Evolutionary conservation across 441 rosid species (phyloP), one percentile per base, ranked within the genome.

Genomic region (Arabidopsis lyrata): DNA sequence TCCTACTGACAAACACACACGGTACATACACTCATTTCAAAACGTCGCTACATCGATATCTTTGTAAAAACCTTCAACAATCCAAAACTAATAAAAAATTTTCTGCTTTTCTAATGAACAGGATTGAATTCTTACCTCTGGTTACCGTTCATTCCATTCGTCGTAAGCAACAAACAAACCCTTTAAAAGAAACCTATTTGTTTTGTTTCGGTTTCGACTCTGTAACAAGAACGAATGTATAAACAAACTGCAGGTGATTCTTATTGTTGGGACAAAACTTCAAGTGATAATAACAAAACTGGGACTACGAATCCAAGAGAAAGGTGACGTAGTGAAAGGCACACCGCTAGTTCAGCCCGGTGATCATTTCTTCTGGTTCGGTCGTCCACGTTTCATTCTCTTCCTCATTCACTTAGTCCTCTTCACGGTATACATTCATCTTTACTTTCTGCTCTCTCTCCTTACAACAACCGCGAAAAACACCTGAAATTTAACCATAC

Each of bases 321-420:
- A 86, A 62, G 90, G 90, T 12, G 82, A 78, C 20, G 76, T 89
- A 10, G 78, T 89, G 31, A 89, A 70, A 69, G 94, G 91, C 12
- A 82, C 73, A n/a, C 91, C 90, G 0, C 80, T 89, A 5, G 94
- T 89, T 77, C 80, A 84, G 59, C 91, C 82, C 0, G 90, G 84
- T 16, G 94, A 89, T 44, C 69, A 87, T 60, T 79, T 87, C 53
- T 89, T 87, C 81, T 89, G 94, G 93, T 87, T 89, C 59, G 84
- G 83, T 36, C 80, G 84, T 0, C 94, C 94, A 1, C 72, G 72
- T 8, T 86, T 89, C 73, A 36, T 89, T 3, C 88, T 89, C 71
- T 87, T 57, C 64, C 88, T 89, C 73, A 74, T 89, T 62, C 85
- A 89, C 70, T 83, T 89, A 11, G 91, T 89, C 60, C 90, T 87